A percentile compares a stretch with the other conserved stretches of the same genome.
These are phyloP conservation scores for Yamadazyma atlantica DNA, from an alignment of 1,139 yeast species.

Conservation along the genomic window DNA sequence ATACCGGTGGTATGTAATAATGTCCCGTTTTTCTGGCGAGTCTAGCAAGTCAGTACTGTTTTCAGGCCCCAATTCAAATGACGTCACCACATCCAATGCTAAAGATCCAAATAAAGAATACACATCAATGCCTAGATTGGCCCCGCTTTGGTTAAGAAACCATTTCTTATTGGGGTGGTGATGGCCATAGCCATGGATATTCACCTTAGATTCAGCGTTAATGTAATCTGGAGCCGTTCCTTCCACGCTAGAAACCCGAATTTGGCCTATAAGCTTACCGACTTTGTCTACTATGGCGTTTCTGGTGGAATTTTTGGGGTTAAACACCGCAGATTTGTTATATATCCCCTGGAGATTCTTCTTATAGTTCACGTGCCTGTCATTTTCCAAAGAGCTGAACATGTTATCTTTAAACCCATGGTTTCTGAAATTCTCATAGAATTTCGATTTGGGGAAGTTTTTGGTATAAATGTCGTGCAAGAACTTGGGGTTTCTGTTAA, in stretches of 20 bases:
- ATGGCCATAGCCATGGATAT: conserved; percentile 39
- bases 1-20: conserved; percentile 50
- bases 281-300: conserved; percentile 25
- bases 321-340: conserved; percentile 45
- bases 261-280: conserved; percentile 24
- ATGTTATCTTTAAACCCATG: conserved; percentile 56
- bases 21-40: conserved; percentile 36
- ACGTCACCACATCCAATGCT: conserved; percentile 70
- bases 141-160: conserved; percentile 23
- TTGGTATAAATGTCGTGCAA: conserved; percentile 56
- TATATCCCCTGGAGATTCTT: conserved; percentile 49
- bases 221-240: conserved; percentile 34
- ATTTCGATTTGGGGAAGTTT: conserved; percentile 59
- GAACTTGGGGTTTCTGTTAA: conserved; percentile 49
- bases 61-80: conserved; percentile 56
- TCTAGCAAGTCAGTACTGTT: conserved; percentile 44
- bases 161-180: conserved; percentile 23
- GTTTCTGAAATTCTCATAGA: conserved; percentile 62
- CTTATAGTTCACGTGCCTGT: conserved; percentile 49
- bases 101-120: conserved; percentile 64
- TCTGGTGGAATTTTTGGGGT: conserved; percentile 30
- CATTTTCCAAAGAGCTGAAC: conserved; percentile 54
- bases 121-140: conserved; percentile 52
- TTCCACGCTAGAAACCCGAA: conserved; percentile 30
- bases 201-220: conserved; percentile 30